Evolutionary conservation across 2,329 filamentous ascomycete genomes (phyloP).

Genomic region (Dothideomycetes sp.): DNA sequence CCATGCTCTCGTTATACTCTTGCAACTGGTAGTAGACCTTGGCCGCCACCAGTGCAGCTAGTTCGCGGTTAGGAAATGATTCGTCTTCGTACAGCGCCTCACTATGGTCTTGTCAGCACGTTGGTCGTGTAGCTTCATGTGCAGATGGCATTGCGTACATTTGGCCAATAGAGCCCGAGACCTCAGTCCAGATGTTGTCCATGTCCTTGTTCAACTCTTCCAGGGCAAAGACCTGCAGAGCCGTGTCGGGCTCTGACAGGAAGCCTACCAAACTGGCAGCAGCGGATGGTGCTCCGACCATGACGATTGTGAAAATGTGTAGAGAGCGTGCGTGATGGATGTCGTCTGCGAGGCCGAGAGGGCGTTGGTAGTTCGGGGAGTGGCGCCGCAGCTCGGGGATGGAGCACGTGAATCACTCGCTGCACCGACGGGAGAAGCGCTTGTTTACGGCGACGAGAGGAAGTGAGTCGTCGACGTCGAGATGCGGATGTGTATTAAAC

Average conservation of each 20-base stretch:
- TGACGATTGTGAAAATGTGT: constrained; percentile 30
- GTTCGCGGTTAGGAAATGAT: constrained; percentile 81
- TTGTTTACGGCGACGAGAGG: not conserved
- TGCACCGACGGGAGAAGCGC: not conserved
- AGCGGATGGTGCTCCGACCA: constrained; percentile 91
- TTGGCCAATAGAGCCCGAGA: constrained; percentile 81
- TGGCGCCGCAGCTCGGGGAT: constrained; percentile 11
- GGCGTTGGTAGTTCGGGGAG: constrained; percentile 8
- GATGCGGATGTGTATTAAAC: not conserved
- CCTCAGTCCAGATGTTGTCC: constrained; percentile 94
- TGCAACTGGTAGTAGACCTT: constrained; percentile 99
- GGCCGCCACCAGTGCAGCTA: constrained; percentile 86
- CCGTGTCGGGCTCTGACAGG: constrained; percentile 85
- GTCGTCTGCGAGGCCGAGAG: not conserved
- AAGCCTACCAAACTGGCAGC: constrained; percentile 93
- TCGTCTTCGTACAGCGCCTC: constrained; percentile 98
- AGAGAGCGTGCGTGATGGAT: not conserved
- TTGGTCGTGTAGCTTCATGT: not conserved
- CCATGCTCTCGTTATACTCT: constrained; percentile 99
- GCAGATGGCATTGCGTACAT: constrained; percentile 56
- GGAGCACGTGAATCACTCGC: constrained; percentile 5
- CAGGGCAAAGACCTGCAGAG: constrained; percentile 89
- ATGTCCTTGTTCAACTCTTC: constrained; percentile 95
- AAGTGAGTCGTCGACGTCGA: not conserved
- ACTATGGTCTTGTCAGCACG: constrained; percentile 40